phyloP scores from a whole-genome alignment of 768 basidiomycete genomes.

The Pholiota microspora region DNA sequence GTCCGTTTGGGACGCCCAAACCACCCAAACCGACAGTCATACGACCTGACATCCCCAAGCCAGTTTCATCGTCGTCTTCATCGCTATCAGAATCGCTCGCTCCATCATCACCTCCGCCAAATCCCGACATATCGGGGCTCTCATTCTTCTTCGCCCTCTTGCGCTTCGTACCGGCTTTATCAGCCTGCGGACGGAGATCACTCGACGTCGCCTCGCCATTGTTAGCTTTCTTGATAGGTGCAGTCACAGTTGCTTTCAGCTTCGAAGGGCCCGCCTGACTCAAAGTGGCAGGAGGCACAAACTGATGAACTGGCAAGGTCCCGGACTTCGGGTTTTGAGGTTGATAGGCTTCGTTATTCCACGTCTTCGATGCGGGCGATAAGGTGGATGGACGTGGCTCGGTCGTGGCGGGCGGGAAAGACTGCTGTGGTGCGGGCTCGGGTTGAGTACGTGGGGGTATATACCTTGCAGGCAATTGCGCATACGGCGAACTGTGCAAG shows the following conservation, averaged over 20 bases:
- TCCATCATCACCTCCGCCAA: slow-evolving; percentile 19
- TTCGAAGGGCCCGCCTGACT: slow-evolving; percentile 7
- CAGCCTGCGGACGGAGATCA: slow-evolving; percentile 2
- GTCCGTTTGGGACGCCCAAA: slow-evolving; percentile 33
- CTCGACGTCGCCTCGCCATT: background rate
- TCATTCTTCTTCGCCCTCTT: slow-evolving; percentile 28
- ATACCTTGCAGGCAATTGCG: slow-evolving; percentile 8
- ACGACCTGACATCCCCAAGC: slow-evolving; percentile 30
- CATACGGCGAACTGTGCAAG: slow-evolving; percentile 5
- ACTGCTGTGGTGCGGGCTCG: slow-evolving; percentile 13
- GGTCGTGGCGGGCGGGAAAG: slow-evolving; percentile 9
- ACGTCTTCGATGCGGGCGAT: slow-evolving; percentile 15
- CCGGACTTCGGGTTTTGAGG: background rate
- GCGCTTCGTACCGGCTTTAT: slow-evolving; percentile 16
- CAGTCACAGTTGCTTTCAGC: slow-evolving; percentile 1
- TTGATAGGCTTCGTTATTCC: slow-evolving; percentile 10
- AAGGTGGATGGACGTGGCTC: slow-evolving; percentile 13
- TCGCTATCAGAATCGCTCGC: slow-evolving; percentile 39
- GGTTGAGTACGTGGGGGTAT: slow-evolving; percentile 9
- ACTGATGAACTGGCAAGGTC: slow-evolving; percentile 1
- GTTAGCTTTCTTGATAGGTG: slow-evolving; percentile 5
- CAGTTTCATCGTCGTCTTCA: slow-evolving; percentile 34
- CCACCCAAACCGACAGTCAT: slow-evolving; percentile 49
- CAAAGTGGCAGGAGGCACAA: background rate
- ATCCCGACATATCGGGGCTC: slow-evolving; percentile 11